Percentiles rank a stretch among this genome's conserved stretches.
phyloP scores from a whole-genome alignment of 1,284 basidiomycete species.

The Trichosporon sp. region DNA sequence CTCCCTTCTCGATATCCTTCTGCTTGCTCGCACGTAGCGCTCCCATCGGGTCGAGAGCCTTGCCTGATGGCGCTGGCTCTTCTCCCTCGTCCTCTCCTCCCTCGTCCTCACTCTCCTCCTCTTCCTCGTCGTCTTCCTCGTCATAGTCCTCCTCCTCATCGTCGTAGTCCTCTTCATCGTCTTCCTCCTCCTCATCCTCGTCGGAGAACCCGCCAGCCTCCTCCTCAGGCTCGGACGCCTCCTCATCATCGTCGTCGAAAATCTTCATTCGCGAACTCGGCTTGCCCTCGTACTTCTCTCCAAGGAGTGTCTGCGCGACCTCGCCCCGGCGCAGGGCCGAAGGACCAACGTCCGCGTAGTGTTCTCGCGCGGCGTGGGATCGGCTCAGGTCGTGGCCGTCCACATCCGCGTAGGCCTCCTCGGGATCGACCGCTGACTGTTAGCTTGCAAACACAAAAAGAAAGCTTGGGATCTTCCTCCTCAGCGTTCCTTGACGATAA shows the following conservation, averaged over 20 bases:
- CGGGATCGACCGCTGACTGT: slow-evolving; percentile 57
- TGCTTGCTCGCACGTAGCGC: slow-evolving; percentile 34
- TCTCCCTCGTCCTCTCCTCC: slow-evolving; percentile 47
- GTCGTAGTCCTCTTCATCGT: slow-evolving; percentile 35
- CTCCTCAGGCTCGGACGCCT: slow-evolving; percentile 53
- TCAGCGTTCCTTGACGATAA: no score
- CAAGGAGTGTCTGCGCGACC: slow-evolving; percentile 52
- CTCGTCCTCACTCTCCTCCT: slow-evolving; percentile 46
- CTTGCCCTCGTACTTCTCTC: slow-evolving; percentile 64
- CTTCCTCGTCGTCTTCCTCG: slow-evolving; percentile 50
- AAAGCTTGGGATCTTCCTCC: no score
- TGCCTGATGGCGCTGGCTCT: slow-evolving; percentile 20
- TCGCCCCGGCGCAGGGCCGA: slow-evolving; percentile 61
- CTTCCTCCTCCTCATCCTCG: slow-evolving; percentile 52
- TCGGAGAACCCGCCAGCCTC: slow-evolving; percentile 67
- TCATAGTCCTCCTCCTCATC: slow-evolving; percentile 47
- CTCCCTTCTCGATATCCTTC: slow-evolving; percentile 60
- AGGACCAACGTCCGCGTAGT: slow-evolving; percentile 77
- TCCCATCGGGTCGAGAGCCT: slow-evolving; percentile 50
- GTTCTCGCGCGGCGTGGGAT: slow-evolving; percentile 53
- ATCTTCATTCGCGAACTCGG: slow-evolving; percentile 61
- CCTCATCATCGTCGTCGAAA: slow-evolving; percentile 45
- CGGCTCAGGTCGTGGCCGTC: slow-evolving; percentile 26
- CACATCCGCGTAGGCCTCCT: slow-evolving; percentile 55
- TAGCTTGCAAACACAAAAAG: background rate